Conservation (phyloP, 805 yeast genomes). For the Metschnikowia corniflorae region DNA sequence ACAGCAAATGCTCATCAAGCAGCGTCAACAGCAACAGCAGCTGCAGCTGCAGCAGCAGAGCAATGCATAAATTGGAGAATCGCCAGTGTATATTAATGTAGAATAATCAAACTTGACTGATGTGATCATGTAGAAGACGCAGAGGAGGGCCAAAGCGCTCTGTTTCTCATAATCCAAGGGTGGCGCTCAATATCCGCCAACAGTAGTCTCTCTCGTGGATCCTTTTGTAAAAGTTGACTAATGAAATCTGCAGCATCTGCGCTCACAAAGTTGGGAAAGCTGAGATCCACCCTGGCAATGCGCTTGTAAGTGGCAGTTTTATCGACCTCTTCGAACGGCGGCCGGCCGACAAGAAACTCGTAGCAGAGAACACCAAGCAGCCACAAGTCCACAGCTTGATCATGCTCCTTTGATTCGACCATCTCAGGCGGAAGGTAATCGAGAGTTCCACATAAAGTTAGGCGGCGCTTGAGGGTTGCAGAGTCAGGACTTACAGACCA, state of each 20-base stretch:
- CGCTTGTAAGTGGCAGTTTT: slow-evolving; percentile 76
- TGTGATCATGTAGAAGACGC: neutral
- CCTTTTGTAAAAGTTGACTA: slow-evolving; percentile 55
- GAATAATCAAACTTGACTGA: neutral
- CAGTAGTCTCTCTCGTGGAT: slow-evolving; percentile 62
- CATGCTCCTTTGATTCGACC: slow-evolving; percentile 80
- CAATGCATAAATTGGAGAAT: slow-evolving; percentile 1
- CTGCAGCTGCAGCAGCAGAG: slow-evolving; percentile 50
- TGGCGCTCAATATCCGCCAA: slow-evolving; percentile 64
- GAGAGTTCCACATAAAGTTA: slow-evolving; percentile 90
- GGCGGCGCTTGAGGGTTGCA: slow-evolving; percentile 18
- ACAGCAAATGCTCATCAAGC: slow-evolving; percentile 36
- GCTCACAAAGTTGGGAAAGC: slow-evolving; percentile 67
- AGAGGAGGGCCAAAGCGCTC: slow-evolving; percentile 52
- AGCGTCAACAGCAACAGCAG: slow-evolving; percentile 57
- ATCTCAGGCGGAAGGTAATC: slow-evolving; percentile 96
- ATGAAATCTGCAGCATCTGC: slow-evolving; percentile 78
- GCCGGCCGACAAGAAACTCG: slow-evolving; percentile 82
- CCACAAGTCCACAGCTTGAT: slow-evolving; percentile 83
- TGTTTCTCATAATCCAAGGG: slow-evolving; percentile 78
- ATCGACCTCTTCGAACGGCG: slow-evolving; percentile 86
- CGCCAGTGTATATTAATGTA: slow-evolving; percentile 3
- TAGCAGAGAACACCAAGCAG: slow-evolving; percentile 84
- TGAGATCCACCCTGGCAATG: slow-evolving; percentile 72
- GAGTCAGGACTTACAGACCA: slow-evolving; percentile 69